Evolutionary conservation across 176 grass and related monocot genomes (phyloP), one percentile per base, ranked within the genome.

Genomic region (Hordeum vulgare): DNA sequence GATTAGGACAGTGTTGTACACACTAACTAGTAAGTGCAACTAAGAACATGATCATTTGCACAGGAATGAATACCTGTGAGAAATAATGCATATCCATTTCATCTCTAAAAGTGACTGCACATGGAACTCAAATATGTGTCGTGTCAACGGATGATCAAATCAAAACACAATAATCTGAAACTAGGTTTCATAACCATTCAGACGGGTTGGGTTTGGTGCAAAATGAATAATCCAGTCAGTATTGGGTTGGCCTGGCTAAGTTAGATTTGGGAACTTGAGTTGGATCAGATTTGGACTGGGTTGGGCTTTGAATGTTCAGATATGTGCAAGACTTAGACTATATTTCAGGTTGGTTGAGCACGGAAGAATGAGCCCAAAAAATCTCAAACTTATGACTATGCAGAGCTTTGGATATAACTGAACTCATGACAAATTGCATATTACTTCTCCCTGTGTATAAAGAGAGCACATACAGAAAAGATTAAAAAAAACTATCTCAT

Each of bases 1-100:
- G 45, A 59, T 31, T 61, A 26, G 28, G 24, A 80, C 11, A 66
- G 35, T 75, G 35, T 0, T 69, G 27, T 28, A 56, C 29, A 20
- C 42, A 63, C 54, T 17, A 73, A 44, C 25, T 74, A 74, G 51
- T 56, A 56, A 56, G 18, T 56, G 21, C 17, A 80, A 74, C 17
- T 65, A 11, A 29, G 26, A 86, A 40, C 42, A 64, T 53, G 23
- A 80, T 86, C n/a, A 86, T n/a, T 80, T 54, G 29, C 61, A 45
- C 33, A 59, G 8, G 9, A 36, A 51, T n/a, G 12, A 37, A 53
- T 80, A 63, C 40, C 66, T 7, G 8, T 2, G 8, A 67, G 17
- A 56, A 13, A 84, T 47, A 66, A 66, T 76, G 47, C 42, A 66
- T 31, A 15, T 44, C 63, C 31, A 78, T 33, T 20, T 70, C 6